A percentile compares a stretch with the other conserved stretches of the same genome.
These are phyloP conservation scores for Fusarium sp. DNA, from an alignment of 2,329 filamentous ascomycete genomes.

Conservation along the genomic window DNA sequence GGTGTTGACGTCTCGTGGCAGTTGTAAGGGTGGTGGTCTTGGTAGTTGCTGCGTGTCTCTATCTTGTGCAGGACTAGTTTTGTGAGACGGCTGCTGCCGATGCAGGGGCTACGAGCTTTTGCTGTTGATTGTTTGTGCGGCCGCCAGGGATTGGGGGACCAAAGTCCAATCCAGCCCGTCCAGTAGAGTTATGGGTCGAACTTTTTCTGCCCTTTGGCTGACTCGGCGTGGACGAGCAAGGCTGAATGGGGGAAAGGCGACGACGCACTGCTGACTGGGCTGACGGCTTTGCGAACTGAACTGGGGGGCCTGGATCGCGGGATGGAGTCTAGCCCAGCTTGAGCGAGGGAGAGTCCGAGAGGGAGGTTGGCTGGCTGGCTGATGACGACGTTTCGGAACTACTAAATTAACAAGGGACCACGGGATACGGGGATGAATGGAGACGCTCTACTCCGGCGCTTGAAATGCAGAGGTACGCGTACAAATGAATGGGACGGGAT, in stretches of 20 bases:
- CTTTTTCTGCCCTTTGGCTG: slow-evolving; percentile 36
- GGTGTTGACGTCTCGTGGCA: slow-evolving; percentile 18
- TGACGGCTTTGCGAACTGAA: slow-evolving; percentile 28
- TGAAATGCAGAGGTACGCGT: neutral
- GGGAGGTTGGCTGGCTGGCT: slow-evolving; percentile 29
- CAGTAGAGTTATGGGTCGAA: slow-evolving; percentile 11
- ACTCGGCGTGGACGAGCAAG: slow-evolving; percentile 30
- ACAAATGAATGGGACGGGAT: neutral
- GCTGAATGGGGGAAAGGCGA: slow-evolving; percentile 36
- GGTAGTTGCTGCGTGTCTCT: slow-evolving; percentile 41
- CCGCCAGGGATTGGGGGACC: slow-evolving; percentile 23
- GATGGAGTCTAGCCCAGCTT: slow-evolving; percentile 34
- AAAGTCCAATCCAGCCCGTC: neutral
- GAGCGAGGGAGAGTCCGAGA: slow-evolving; percentile 19
- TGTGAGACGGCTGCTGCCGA: slow-evolving; percentile 38
- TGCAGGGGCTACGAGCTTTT: slow-evolving; percentile 36
- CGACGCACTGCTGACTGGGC: slow-evolving; percentile 29
- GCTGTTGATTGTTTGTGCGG: slow-evolving; percentile 30
- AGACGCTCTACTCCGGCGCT: neutral
- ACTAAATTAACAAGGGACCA: slow-evolving; percentile 24
- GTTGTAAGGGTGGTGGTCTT: slow-evolving; percentile 4
- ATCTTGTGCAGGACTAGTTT: slow-evolving; percentile 36
- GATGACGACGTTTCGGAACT: slow-evolving; percentile 26
- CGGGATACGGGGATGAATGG: neutral
- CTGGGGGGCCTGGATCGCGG: slow-evolving; percentile 28